Evolutionary conservation across 208 protist genomes (phyloP).

Genomic region (Crithidia fasciculata): DNA sequence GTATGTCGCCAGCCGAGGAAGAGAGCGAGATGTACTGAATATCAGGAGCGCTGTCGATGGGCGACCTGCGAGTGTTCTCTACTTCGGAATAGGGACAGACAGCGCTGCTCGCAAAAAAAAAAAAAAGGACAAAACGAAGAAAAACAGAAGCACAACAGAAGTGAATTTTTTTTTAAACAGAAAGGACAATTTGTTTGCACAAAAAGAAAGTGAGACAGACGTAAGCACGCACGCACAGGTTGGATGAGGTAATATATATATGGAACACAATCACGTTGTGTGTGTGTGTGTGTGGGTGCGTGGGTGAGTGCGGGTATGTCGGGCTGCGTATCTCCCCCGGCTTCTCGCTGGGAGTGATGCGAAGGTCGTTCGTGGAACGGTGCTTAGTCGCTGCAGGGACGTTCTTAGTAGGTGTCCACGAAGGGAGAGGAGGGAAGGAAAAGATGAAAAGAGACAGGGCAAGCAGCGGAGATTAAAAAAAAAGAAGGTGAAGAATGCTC

Average conservation of each 20-base stretch:
- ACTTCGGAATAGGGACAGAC: not conserved
- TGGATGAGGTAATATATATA: not conserved
- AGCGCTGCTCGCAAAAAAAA: not conserved
- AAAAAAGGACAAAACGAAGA: slow-evolving; percentile 7
- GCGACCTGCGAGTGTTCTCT: not conserved
- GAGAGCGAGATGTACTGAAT: not conserved
- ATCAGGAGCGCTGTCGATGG: not conserved
- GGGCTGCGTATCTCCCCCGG: not conserved
- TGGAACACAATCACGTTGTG: not conserved
- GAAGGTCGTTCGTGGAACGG: too few relatives aligned
- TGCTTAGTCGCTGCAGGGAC: too few relatives aligned
- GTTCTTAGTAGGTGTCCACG: not conserved
- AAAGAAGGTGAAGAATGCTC: not conserved
- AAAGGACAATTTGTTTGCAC: not conserved
- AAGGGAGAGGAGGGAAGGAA: not conserved
- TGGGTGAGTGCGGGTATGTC: not conserved
- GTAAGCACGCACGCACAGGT: too few relatives aligned
- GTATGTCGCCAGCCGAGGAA: not conserved
- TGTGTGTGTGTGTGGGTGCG: slow-evolving; percentile 1
- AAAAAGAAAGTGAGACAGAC: not conserved
- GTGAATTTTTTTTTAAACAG: not conserved
- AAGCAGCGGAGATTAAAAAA: not conserved
- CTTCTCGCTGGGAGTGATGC: too few relatives aligned
- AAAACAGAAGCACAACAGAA: not conserved
- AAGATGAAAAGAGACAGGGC: not conserved